Evolutionary conservation across 2,329 filamentous ascomycete species (phyloP).

Genomic region (Clonostachys sp.): DNA sequence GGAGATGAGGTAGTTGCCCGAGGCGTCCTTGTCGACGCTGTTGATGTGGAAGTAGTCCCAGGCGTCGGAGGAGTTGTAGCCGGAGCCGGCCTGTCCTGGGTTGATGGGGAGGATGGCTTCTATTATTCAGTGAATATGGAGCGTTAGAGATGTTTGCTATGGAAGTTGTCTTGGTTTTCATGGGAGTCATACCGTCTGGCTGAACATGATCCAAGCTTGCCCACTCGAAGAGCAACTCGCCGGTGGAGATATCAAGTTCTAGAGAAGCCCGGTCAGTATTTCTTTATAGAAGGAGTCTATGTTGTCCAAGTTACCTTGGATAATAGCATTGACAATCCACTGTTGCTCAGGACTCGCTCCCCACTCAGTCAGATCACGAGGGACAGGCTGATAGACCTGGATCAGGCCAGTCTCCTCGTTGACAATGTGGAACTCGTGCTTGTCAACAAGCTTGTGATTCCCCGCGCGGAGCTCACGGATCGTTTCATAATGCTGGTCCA

Average conservation of each 20-base stretch:
- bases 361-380: conserved; percentile 34
- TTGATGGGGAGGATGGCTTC: conserved; percentile 40
- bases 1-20: conserved; percentile 49
- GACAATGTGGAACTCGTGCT: conserved; percentile 52
- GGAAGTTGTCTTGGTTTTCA: not conserved
- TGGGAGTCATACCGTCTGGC: conserved; percentile 10
- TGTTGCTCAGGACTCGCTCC: conserved; percentile 42
- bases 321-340: conserved; percentile 50
- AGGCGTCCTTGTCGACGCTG: conserved; percentile 44
- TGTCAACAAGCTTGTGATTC: conserved; percentile 42
- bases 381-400: conserved; percentile 46
- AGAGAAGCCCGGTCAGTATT: conserved; percentile 5
- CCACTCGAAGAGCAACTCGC: conserved; percentile 45
- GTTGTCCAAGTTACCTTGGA: conserved; percentile 36
- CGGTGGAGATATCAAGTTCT: conserved; percentile 45
- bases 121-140: conserved; percentile 9
- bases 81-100: conserved; percentile 29
- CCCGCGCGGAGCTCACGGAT: conserved; percentile 47
- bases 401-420: conserved; percentile 48
- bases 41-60: conserved; percentile 59
- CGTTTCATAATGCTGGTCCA: conserved; percentile 50
- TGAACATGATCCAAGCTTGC: conserved; percentile 15
- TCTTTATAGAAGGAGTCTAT: not conserved
- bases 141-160: not conserved
- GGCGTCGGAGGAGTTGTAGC: conserved; percentile 20